A percentile compares a stretch with the other conserved stretches of the same genome.
These are phyloP conservation scores for Mallotus nudiflorus DNA, from an alignment of 345 rosid genomes.

Conservation along the genomic window DNA sequence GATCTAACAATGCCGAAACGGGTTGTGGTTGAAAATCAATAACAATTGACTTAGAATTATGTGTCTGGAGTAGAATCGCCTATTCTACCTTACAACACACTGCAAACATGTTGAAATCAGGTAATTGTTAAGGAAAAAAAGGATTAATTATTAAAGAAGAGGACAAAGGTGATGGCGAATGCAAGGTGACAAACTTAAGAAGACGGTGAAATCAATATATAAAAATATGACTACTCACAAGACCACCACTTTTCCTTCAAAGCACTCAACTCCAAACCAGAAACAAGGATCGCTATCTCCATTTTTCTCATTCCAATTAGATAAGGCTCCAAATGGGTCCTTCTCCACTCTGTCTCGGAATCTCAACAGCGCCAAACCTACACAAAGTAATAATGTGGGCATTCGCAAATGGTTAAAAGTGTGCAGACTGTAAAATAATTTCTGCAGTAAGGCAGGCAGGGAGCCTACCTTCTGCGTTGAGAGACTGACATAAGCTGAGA, in stretches of 20 bases:
- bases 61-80: neutral
- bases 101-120: neutral
- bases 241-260: slow-evolving; percentile 19
- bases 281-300: slow-evolving; percentile 18
- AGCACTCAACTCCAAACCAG: slow-evolving; percentile 29
- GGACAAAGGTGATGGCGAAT: neutral
- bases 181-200: slow-evolving; percentile 50
- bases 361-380: slow-evolving; percentile 30
- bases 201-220: too few species aligned
- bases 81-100: neutral
- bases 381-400: too few species aligned
- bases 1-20: neutral
- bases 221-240: too few species aligned
- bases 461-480: slow-evolving; percentile 59
- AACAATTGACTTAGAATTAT: neutral
- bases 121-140: neutral
- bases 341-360: slow-evolving; percentile 15
- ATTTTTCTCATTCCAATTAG: slow-evolving; percentile 11
- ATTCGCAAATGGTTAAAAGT: too few species aligned
- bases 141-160: neutral
- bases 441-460: too few species aligned
- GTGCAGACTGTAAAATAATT: too few species aligned
- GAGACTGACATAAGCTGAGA: slow-evolving; percentile 38
- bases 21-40: neutral
- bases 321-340: slow-evolving; percentile 24